Base-by-base conservation (phyloP, 305 asterid species). In the Fraxinus floribunda region DNA sequence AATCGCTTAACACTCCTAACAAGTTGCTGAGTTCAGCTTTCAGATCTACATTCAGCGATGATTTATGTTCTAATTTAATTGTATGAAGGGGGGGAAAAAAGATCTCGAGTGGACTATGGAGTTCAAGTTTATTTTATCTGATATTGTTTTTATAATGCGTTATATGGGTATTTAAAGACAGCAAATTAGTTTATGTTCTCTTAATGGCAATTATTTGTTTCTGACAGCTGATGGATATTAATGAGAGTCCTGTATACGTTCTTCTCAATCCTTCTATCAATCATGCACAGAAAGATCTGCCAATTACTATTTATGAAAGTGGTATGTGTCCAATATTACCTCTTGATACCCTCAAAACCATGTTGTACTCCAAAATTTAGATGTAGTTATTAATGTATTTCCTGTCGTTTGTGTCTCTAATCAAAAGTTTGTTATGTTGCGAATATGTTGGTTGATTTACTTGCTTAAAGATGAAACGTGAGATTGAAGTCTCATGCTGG, bases 271-370 rank as follows among this genome's bases (percentile, higher is more conserved):
- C 99, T 76, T 83, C 94, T 10, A 92, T 94, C 87, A 95, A 92
- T 90, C 98, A 92, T 76, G 90, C 98, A 62, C 97, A 95, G 86
- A 95, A 95, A 88, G 98, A 95, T 84, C 90, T 95, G 79, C 98
- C 99, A 5, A 87, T 95, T 82, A 90, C 97, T 72, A 89, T 95
- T 38, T 94, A 81, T 87, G 99, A 95, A 86, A 95, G 97, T 84
- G 99, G 99, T 95, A 90, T 32, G 89, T 76, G 82, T 87, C 57
- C 72, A 55, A 75, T 85, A 36, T 32, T 55, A 26, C 84, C 72
- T 20, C 75, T 3, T 16, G 39, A 73, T 60, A 79, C 36, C 24
- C 75, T 7, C 15, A 62, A 60, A 68, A 81, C 78, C 66, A 75
- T 60, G 62, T 41, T 76, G 29, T 18, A 26, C 11, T 18, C 68